Evolutionary conservation across 495 filamentous ascomycete species (phyloP).

Genomic region (Xylaria sp.): DNA sequence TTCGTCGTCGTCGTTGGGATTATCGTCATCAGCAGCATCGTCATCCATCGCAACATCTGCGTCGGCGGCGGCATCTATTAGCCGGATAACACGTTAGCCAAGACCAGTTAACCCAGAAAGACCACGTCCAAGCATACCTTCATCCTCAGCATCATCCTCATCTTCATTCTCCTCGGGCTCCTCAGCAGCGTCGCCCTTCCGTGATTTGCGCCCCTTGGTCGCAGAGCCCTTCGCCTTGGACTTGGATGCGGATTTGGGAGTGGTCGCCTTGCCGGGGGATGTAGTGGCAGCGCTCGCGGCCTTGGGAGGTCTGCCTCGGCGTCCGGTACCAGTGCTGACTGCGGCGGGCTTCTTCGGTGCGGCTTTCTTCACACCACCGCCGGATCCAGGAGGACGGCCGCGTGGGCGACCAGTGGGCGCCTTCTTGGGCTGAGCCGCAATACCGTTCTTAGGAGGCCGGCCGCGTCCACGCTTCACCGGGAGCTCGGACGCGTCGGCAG

Average conservation of each 20-base stretch:
- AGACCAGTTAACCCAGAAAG: too few relatives aligned
- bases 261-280: conserved; percentile 40
- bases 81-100: too few relatives aligned
- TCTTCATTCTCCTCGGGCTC: conserved; percentile 35
- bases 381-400: conserved; percentile 52
- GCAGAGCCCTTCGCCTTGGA: conserved; percentile 31
- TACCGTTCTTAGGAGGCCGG: conserved; percentile 49
- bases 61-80: conserved; percentile 29
- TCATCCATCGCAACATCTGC: conserved; percentile 34
- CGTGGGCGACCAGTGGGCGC: conserved; percentile 50
- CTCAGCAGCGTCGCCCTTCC: conserved; percentile 32
- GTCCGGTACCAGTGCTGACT: conserved; percentile 26
- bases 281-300: conserved; percentile 26
- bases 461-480: conserved; percentile 54
- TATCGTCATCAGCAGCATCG: conserved; percentile 24
- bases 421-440: conserved; percentile 44
- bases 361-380: conserved; percentile 46
- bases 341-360: conserved; percentile 30
- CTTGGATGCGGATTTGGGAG: conserved; percentile 33
- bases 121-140: conserved; percentile 31
- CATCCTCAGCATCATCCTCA: conserved; percentile 31
- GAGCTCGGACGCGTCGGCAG: conserved; percentile 29
- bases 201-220: conserved; percentile 31
- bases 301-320: conserved; percentile 48
- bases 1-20: conserved; percentile 12